Conservation (phyloP, 2,329 filamentous ascomycete species). For the Rhytidhysteron rufulum region DNA sequence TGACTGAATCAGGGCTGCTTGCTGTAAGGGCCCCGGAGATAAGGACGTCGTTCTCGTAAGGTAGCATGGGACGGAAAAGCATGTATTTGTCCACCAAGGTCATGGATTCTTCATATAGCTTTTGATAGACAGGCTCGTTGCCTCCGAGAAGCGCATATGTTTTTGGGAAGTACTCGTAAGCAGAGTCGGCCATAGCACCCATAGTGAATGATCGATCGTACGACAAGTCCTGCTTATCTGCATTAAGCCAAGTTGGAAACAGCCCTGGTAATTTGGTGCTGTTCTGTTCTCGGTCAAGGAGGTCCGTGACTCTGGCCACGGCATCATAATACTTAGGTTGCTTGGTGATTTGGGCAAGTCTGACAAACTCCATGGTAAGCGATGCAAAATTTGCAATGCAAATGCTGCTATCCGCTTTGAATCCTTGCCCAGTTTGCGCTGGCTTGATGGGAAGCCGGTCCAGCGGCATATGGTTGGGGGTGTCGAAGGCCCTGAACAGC, state of each 20-base stretch:
- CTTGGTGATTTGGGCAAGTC: constrained; percentile 33
- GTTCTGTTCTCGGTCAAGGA: constrained; percentile 28
- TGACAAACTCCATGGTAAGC: constrained; percentile 39
- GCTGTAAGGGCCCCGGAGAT: constrained; percentile 33
- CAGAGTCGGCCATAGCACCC: constrained; percentile 35
- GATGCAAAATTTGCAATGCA: constrained; percentile 47
- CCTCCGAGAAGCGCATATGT: constrained; percentile 37
- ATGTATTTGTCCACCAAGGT: constrained; percentile 44
- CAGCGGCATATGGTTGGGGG: constrained; percentile 41
- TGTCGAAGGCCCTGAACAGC: constrained; percentile 48
- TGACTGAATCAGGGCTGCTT: constrained; percentile 10
- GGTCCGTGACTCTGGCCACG: constrained; percentile 28
- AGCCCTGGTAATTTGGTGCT: constrained; percentile 32
- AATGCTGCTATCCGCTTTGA: constrained; percentile 36
- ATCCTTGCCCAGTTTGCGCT: constrained; percentile 26
- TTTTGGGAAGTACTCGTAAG: constrained; percentile 38
- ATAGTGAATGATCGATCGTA: constrained; percentile 27
- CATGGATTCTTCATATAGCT: constrained; percentile 53
- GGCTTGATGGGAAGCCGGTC: constrained; percentile 39
- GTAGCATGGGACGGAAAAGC: constrained; percentile 45
- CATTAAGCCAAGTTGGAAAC: constrained; percentile 38
- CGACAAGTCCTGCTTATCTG: constrained; percentile 24
- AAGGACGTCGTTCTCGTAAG: constrained; percentile 26
- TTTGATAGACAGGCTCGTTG: constrained; percentile 44
- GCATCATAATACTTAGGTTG: constrained; percentile 35